A percentile compares a stretch with the other conserved stretches of the same genome.
These are phyloP conservation scores for Lachnellula suecica DNA, from an alignment of 2,329 filamentous ascomycete species.

Conservation along the genomic window DNA sequence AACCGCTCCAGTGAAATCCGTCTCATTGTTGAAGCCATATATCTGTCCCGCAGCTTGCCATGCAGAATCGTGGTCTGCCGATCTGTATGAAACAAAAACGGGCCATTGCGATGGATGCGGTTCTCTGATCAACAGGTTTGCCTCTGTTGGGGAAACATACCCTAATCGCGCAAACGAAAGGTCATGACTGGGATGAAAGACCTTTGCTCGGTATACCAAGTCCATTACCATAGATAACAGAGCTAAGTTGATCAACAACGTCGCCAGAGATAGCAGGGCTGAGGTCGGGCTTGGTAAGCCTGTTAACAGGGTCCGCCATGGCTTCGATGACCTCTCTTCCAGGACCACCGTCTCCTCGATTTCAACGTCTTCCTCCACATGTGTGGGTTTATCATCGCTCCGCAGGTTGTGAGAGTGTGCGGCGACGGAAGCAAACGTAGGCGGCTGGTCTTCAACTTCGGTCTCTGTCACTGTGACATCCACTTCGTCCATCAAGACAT, in stretches of 20 bases:
- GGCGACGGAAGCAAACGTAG: slow-evolving; percentile 22
- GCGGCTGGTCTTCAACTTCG: slow-evolving; percentile 34
- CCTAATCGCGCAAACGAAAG: slow-evolving; percentile 85
- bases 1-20: slow-evolving; percentile 78
- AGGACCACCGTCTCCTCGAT: slow-evolving; percentile 63
- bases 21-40: slow-evolving; percentile 66
- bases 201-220: slow-evolving; percentile 70
- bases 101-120: slow-evolving; percentile 75
- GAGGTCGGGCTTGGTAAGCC: slow-evolving; percentile 76
- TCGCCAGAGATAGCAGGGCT: slow-evolving; percentile 61
- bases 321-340: slow-evolving; percentile 53
- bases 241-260: slow-evolving; percentile 69
- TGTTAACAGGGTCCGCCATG: slow-evolving; percentile 66
- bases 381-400: slow-evolving; percentile 30
- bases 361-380: slow-evolving; percentile 52
- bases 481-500: slow-evolving; percentile 57
- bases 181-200: slow-evolving; percentile 69
- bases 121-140: slow-evolving; percentile 81
- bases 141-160: slow-evolving; percentile 78
- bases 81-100: slow-evolving; percentile 66
- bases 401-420: slow-evolving; percentile 27
- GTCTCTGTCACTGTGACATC: slow-evolving; percentile 54
- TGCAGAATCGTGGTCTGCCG: slow-evolving; percentile 51
- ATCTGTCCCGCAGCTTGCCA: slow-evolving; percentile 71
- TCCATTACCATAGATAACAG: slow-evolving; percentile 73